Base-by-base conservation (phyloP, 257 asterid genomes). In the Vinca minor region DNA sequence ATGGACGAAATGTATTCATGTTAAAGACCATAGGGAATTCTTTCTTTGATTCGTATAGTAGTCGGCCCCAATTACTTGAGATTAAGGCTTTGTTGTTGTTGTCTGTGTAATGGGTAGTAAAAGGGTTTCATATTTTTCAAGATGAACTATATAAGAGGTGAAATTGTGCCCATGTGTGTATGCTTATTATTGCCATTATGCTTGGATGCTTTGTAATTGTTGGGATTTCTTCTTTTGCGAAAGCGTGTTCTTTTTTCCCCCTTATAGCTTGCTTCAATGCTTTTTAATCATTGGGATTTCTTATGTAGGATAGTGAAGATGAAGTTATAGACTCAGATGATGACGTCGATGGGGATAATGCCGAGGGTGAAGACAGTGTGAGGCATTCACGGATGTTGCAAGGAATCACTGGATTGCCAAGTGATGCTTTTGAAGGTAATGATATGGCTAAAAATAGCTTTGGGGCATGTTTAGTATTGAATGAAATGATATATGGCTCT, bases 291-390 rank as follows among this genome's bases (percentile, higher is more conserved):
- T 39, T 26, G 26, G 61, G 6, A 0, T 26, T 25, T 41, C 17
- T 48, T 26, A 0, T 47, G 14, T 15, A 54, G 60, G 60, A 52
- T 63, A 55, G 72, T 59, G 69, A 87, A 93, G 96, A 92, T 76
- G 91, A 77, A 76, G 79, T 85, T 62, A 88, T 89, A n/a, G 72
- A 71, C 36, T 89, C 96, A 0, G 96, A 88, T 66, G 96, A 85
- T 34, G 82, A 73, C 36, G 45, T 76, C 41, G 65, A 18, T 4
- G 63, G 73, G 31, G 44, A 52, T 17, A 59, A 67, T 48, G 67
- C 26, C 49, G 79, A 73, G 25, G 71, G 76, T 13, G 79, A 81
- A 34, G 88, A 82, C 28, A 84, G 73, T 50, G 86, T 63, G 56
- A 81, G 81, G 70, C 96, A 89, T 76, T 68, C 63, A 1, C 78